Base-by-base conservation (phyloP, 805 yeast species). In the Pichia manshurica region DNA sequence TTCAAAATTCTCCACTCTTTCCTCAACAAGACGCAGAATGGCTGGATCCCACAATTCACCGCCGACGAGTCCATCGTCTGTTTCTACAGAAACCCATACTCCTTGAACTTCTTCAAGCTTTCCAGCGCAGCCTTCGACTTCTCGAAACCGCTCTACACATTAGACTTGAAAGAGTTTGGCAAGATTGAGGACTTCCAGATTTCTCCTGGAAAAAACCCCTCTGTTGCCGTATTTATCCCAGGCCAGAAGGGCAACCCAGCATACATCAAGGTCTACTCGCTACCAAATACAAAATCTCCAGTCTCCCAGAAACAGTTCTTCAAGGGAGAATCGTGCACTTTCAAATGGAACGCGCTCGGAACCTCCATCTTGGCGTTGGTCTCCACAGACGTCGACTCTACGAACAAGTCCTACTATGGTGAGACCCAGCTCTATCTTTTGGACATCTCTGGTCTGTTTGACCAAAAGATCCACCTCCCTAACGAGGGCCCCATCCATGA, bases 401-500 rank as follows among this genome's bases (percentile, higher is more conserved):
- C 95, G 31, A 95, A 95, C 65, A 83, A 91, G 72, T 84, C 95
- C 2, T 93, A 93, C 70, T 93, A 93, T 63, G 99, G 99, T 56
- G 98, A 93, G 71, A 87, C 96, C 45, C 88, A 91, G 51, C 73
- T 93, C 56, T 93, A 91, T 64, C 67, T 93, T 51, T 75, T 95
- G 56, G 96, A 96, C 51, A 86, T 93, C 56, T 89, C 95, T 32
- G 96, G 96, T 13, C 79, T 90, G 35, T 90, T 87, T 59, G 96
- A 91, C 61, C 85, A 89, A 47, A 77, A 96, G 61, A 90, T 93
- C 59, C 77, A 81, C 49, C 78, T 93, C 58, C 88, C 87, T 53
- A 83, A 87, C 58, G 96, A 89, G 61, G 98, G 98, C 29, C 98
- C 99, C 39, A 89, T 93, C 57, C 97, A 93, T 69, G 99, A 93